phyloP scores from a whole-genome alignment of 1,139 yeast species.

The Geotrichum siamense region DNA sequence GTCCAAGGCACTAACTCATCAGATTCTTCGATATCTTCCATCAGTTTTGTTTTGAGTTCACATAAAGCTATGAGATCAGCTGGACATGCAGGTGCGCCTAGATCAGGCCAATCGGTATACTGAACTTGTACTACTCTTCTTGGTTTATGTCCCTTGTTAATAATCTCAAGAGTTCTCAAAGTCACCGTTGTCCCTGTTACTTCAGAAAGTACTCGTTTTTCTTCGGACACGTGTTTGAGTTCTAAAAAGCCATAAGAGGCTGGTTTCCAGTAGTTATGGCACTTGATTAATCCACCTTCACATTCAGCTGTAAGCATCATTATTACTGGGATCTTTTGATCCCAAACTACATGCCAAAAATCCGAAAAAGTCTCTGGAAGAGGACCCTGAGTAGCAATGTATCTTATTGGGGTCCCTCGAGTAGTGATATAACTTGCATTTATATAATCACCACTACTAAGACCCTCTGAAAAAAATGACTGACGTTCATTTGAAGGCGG shows the following conservation, averaged over 20 bases:
- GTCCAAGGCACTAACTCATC: slow-evolving; percentile 37
- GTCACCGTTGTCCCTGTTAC: slow-evolving; percentile 19
- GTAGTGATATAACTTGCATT: slow-evolving; percentile 52
- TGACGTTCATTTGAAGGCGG: not conserved
- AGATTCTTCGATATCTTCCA: slow-evolving; percentile 14
- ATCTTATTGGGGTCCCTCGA: slow-evolving; percentile 36
- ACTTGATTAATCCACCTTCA: slow-evolving; percentile 48
- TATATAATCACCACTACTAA: slow-evolving; percentile 41
- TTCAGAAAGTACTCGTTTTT: slow-evolving; percentile 12
- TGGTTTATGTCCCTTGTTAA: not conserved
- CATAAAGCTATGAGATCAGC: slow-evolving; percentile 49
- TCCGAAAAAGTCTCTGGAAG: slow-evolving; percentile 67
- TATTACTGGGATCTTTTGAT: slow-evolving; percentile 54
- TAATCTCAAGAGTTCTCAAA: slow-evolving; percentile 19
- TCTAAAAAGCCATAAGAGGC: slow-evolving; percentile 28
- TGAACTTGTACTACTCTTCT: slow-evolving; percentile 55
- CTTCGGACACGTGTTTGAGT: slow-evolving; percentile 10
- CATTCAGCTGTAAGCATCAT: slow-evolving; percentile 58
- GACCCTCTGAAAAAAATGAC: not conserved
- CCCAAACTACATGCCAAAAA: slow-evolving; percentile 71
- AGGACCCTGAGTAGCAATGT: slow-evolving; percentile 87
- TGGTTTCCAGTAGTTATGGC: slow-evolving; percentile 50
- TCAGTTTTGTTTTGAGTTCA: slow-evolving; percentile 37
- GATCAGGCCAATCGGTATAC: slow-evolving; percentile 74
- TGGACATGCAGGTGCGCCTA: slow-evolving; percentile 57